These are phyloP conservation scores for Plasmopara halstedii DNA, from an alignment of 352 stramenopile genomes.

Conservation along the genomic window DNA sequence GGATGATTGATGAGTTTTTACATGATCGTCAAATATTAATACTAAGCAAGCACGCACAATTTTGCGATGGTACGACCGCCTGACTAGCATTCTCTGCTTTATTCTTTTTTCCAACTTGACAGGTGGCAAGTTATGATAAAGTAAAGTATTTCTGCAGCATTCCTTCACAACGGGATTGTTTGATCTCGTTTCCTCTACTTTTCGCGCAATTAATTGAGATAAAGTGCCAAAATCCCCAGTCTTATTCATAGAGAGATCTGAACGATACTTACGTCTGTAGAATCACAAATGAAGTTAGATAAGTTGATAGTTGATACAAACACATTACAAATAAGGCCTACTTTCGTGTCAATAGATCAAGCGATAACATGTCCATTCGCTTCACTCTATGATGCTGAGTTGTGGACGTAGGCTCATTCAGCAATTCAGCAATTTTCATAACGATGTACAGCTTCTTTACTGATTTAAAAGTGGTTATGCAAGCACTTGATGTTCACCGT, in stretches of 20 bases:
- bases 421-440: constrained; percentile 34
- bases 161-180: not conserved
- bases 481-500: not conserved
- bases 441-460: not conserved
- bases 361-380: constrained; percentile 50
- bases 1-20: not conserved
- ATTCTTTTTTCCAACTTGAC: constrained; percentile 53
- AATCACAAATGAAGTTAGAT: not conserved
- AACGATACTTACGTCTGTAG: constrained; percentile 19
- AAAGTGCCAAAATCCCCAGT: not conserved
- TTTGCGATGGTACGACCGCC: constrained; percentile 69
- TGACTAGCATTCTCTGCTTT: constrained; percentile 64
- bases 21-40: not conserved
- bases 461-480: not conserved
- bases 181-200: no score
- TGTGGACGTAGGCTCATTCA: constrained; percentile 10
- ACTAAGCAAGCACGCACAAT: constrained; percentile 45
- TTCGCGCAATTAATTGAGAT: not conserved
- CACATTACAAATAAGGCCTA: constrained; percentile 4
- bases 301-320: not conserved
- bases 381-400: constrained; percentile 6
- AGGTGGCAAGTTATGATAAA: constrained; percentile 13
- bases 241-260: constrained; percentile 40
- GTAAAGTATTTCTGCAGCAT: constrained; percentile 2
- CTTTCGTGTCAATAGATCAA: constrained; percentile 37